Evolutionary conservation across 768 basidiomycete species (phyloP).

Genomic region (Podaxis sp.): DNA sequence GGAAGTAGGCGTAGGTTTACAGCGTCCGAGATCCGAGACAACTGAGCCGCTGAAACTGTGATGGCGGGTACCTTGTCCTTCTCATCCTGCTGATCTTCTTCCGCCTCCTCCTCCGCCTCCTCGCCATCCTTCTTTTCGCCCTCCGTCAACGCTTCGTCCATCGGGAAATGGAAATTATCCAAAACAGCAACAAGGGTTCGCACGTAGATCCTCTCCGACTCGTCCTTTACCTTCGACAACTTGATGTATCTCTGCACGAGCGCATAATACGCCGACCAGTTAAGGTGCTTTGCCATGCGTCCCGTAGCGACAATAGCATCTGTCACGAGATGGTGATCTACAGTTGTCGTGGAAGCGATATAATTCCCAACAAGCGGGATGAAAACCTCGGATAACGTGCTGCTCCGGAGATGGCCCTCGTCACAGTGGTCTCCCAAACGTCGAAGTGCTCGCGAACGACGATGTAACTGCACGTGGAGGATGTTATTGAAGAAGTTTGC

Average conservation of each 20-base stretch:
- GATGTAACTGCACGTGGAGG: slow-evolving; percentile 88
- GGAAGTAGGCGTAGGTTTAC: slow-evolving; percentile 80
- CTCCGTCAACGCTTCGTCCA: slow-evolving; percentile 53
- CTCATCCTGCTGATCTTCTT: slow-evolving; percentile 18
- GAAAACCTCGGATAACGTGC: slow-evolving; percentile 76
- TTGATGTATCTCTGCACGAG: slow-evolving; percentile 82
- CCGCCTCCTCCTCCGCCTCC: slow-evolving; percentile 24
- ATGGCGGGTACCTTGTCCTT: slow-evolving; percentile 2
- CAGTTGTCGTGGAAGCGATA: slow-evolving; percentile 54
- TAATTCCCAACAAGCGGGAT: slow-evolving; percentile 86
- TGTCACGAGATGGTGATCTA: slow-evolving; percentile 86
- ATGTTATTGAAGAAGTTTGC: slow-evolving; percentile 98
- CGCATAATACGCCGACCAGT: slow-evolving; percentile 82
- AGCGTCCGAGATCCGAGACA: slow-evolving; percentile 61
- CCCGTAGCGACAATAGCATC: slow-evolving; percentile 85
- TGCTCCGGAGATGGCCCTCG: slow-evolving; percentile 62
- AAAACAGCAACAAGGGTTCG: slow-evolving; percentile 81
- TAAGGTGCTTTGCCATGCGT: slow-evolving; percentile 68
- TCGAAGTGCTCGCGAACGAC: slow-evolving; percentile 81
- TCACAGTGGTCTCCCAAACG: slow-evolving; percentile 79
- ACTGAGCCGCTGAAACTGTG: slow-evolving; percentile 14
- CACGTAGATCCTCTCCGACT: slow-evolving; percentile 77
- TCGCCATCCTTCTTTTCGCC: slow-evolving; percentile 24
- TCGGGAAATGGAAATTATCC: slow-evolving; percentile 89
- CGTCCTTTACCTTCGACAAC: slow-evolving; percentile 62